Base-by-base conservation (phyloP, 169 alveolate genomes). In the Plasmodium reichenowi region DNA sequence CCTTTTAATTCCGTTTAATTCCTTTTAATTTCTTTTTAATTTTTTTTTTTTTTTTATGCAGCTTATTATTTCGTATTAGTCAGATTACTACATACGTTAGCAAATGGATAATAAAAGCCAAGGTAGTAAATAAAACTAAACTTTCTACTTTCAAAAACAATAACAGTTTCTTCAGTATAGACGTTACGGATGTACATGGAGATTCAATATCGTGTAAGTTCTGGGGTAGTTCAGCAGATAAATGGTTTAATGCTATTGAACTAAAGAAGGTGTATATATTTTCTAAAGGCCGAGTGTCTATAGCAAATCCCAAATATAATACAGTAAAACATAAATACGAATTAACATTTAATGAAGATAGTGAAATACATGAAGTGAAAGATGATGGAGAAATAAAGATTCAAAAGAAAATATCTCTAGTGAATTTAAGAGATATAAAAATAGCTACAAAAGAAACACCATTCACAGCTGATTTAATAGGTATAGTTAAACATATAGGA, bases 161-260 rank as follows among this genome's bases (percentile, higher is more conserved):
- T 71, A 91, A 88, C 92, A 72, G 87, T 62, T 70, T 93, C 32
- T 32, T 93, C 67, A 85, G 90, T 54, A 80, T 91, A 47, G 96
- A 93, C 58, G 70, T 93, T 43, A 93, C 92, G 47, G 96, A 93
- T 64, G 93, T 88, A 20, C 93, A 93, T 80, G 96, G 96, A 5
- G 96, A 93, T 64, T 91, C 91, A 26, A 93, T 93, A 56, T 71
- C 95, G 32, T 88, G 89, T 43, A 93, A 93, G 63, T 93, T 93
- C 52, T 93, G 96, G 96, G 96, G 96, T 15, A 85, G 89, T 26
- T 60, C 96, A n/a, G 96, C 96, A 12, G 91, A 73, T 72, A 93
- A 93, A 26, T 91, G 94, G 95, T 80, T 88, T 64, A 93, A 91
- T 45, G 64, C 52, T 62, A 63, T 93, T 32, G 89, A 93, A 45